Evolutionary conservation across 306 rosid species (phyloP).

Genomic region (Castanospermum australe): DNA sequence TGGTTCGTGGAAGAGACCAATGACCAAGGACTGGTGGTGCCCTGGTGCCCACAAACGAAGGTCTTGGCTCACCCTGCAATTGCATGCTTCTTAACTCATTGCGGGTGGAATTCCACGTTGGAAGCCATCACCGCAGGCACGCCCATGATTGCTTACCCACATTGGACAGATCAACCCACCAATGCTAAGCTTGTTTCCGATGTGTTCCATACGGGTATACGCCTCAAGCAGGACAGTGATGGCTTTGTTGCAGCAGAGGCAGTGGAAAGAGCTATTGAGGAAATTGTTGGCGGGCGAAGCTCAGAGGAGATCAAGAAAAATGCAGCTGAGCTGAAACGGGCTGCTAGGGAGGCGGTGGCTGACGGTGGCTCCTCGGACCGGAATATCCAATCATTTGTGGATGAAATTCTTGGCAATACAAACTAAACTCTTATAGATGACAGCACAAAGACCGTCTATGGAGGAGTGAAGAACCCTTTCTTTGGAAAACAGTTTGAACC

Average conservation of each 20-base stretch:
- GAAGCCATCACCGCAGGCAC: constrained; percentile 42
- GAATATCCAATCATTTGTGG: constrained; percentile 43
- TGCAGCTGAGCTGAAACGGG: constrained; percentile 26
- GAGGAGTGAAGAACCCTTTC: too few species aligned
- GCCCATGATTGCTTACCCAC: constrained; percentile 52
- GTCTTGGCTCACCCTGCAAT: constrained; percentile 40
- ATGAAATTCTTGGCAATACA: constrained; percentile 32
- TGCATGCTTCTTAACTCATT: constrained; percentile 55
- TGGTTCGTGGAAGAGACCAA: constrained; percentile 39
- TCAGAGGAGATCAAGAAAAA: constrained; percentile 29
- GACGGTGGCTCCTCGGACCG: constrained; percentile 47
- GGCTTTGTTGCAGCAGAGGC: constrained; percentile 35
- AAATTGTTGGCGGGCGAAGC: constrained; percentile 20
- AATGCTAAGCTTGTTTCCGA: constrained; percentile 49
- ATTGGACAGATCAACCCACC: constrained; percentile 60
- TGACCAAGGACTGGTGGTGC: constrained; percentile 40
- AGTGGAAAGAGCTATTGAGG: constrained; percentile 40
- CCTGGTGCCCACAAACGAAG: constrained; percentile 56
- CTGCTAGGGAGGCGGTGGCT: constrained; percentile 35
- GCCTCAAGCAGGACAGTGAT: constrained; percentile 30
- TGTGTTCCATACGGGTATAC: constrained; percentile 34
- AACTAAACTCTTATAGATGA: too few species aligned
- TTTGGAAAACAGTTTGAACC: too few species aligned
- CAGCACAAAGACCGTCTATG: too few species aligned
- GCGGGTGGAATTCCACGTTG: constrained; percentile 56